Evolutionary conservation across 257 asterid genomes (phyloP).

Genomic region (Agastache rugosa): DNA sequence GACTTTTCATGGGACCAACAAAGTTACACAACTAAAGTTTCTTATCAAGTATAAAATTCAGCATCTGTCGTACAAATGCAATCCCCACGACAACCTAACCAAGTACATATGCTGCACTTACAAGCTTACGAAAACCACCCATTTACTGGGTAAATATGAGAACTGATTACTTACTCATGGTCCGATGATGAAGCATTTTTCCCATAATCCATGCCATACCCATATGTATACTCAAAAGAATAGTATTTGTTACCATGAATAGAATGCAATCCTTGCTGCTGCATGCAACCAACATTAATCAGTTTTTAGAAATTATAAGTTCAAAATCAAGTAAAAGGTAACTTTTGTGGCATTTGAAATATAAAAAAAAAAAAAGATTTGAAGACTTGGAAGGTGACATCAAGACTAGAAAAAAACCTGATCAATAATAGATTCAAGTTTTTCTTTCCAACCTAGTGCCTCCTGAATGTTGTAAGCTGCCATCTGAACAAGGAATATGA

Average conservation of each 20-base stretch:
- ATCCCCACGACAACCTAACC: constrained; percentile 25
- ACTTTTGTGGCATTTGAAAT: constrained; percentile 19
- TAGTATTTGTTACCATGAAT: constrained; percentile 60
- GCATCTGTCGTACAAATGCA: constrained; percentile 17
- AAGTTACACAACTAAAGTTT: constrained; percentile 24
- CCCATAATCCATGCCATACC: constrained; percentile 66
- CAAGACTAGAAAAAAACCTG: constrained; percentile 59
- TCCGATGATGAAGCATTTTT: constrained; percentile 81
- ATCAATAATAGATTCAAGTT: constrained; percentile 84
- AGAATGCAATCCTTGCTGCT: constrained; percentile 81
- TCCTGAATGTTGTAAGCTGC: constrained; percentile 98
- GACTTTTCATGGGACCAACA: constrained; percentile 21
- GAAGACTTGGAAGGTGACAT: constrained; percentile 26
- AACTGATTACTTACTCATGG: constrained; percentile 71
- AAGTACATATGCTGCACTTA: constrained; percentile 24
- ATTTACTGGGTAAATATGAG: constrained; percentile 18
- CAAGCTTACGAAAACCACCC: constrained; percentile 15
- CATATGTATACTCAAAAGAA: constrained; percentile 65
- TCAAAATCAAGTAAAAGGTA: constrained; percentile 29
- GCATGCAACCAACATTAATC: constrained; percentile 47
- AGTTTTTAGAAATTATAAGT: constrained; percentile 37
- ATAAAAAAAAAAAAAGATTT: constrained; percentile 7
- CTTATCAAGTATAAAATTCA: constrained; percentile 11
- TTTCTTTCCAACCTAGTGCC: constrained; percentile 86
- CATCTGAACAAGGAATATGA: constrained; percentile 63